A percentile compares a stretch with the other conserved stretches of the same genome.
Conservation (phyloP, 495 filamentous ascomycete species). For the Jackrogersella minutella region DNA sequence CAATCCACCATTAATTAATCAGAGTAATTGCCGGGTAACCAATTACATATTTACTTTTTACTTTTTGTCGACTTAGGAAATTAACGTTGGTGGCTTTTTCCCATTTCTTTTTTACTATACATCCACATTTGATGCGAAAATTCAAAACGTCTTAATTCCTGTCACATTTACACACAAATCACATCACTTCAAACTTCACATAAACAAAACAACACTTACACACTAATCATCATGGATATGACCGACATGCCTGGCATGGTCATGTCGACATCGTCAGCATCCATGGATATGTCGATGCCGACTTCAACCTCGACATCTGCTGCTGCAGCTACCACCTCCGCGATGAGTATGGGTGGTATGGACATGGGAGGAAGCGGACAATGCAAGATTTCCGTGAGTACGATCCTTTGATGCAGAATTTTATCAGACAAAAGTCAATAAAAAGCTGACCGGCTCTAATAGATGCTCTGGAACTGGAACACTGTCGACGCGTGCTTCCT, state of each 20-base stretch:
- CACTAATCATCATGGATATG: background rate
- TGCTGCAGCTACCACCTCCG: slow-evolving; percentile 43
- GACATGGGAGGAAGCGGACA: slow-evolving; percentile 7
- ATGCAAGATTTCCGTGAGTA: slow-evolving; percentile 33
- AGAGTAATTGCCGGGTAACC: background rate
- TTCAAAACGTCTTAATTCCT: background rate
- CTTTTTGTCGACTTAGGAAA: too few species aligned
- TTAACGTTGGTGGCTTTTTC: too few species aligned
- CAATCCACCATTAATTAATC: background rate
- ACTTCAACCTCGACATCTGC: slow-evolving; percentile 1
- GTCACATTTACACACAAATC: background rate
- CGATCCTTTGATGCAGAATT: background rate
- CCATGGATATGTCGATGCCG: background rate
- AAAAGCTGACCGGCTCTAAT: too few species aligned
- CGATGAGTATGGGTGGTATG: slow-evolving; percentile 32
- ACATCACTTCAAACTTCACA: background rate
- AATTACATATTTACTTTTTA: background rate
- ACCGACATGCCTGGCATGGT: slow-evolving; percentile 11
- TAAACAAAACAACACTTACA: background rate
- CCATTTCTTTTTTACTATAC: background rate
- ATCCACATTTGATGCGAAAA: background rate
- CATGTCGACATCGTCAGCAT: slow-evolving; percentile 3
- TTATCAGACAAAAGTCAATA: too few species aligned
- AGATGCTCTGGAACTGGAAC: slow-evolving; percentile 83
- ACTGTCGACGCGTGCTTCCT: slow-evolving; percentile 75